These are phyloP conservation scores for Aspergillus costaricaensis DNA, from an alignment of 2,329 filamentous ascomycete species.

Conservation along the genomic window DNA sequence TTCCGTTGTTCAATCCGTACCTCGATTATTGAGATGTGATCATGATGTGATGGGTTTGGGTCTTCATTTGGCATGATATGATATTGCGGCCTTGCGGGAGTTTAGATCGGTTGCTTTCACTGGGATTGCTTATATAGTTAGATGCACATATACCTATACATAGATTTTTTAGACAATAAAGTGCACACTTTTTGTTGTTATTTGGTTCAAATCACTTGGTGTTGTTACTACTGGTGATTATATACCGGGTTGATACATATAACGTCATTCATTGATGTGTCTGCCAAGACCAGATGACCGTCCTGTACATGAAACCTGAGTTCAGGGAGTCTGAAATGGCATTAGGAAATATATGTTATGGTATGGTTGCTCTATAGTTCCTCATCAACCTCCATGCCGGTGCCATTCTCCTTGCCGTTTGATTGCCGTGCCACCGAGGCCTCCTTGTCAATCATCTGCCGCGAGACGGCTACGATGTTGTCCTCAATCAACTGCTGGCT, in stretches of 20 bases:
- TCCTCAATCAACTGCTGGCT: constrained; percentile 97
- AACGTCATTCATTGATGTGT: constrained; percentile 11
- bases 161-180: background rate
- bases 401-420: constrained; percentile 42
- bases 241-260: background rate
- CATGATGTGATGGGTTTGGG: background rate
- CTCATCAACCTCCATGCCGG: constrained; percentile 70
- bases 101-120: background rate
- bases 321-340: background rate
- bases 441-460: constrained; percentile 99
- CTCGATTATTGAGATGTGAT: background rate
- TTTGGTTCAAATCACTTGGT: background rate
- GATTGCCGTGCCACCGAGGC: constrained; percentile 78
- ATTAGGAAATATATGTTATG: background rate
- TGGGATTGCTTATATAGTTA: background rate
- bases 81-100: background rate
- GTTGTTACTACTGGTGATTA: background rate
- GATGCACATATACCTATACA: background rate
- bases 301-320: constrained; percentile 4
- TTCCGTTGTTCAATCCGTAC: background rate
- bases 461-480: constrained; percentile 97
- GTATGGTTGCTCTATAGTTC: constrained; percentile 42
- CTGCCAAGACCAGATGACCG: background rate
- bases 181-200: background rate
- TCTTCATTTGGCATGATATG: background rate